Conservation (phyloP, 2,329 filamentous ascomycete genomes). For the Geosmithia morbida region DNA sequence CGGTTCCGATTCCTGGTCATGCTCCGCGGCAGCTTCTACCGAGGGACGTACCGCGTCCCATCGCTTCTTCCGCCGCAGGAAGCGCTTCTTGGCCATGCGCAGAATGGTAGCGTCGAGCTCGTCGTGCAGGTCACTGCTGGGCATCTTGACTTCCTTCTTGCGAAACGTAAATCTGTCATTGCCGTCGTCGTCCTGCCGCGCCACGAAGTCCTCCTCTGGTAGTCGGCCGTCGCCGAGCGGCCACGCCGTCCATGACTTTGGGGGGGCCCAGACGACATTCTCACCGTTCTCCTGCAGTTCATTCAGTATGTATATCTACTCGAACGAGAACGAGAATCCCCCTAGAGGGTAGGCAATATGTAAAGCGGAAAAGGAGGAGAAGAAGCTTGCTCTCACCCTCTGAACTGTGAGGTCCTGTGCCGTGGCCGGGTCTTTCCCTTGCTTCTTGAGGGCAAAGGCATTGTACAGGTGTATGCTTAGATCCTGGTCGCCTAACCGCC, state of each 20-base stretch:
- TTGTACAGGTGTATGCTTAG: conserved; percentile 69
- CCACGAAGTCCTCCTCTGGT: conserved; percentile 38
- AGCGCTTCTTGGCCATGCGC: conserved; percentile 52
- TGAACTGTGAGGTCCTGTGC: conserved; percentile 12
- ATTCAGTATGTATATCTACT: too few species aligned
- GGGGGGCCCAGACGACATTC: conserved; percentile 30
- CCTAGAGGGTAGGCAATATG: too few species aligned
- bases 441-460: conserved; percentile 49
- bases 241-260: conserved; percentile 71
- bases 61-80: conserved; percentile 17
- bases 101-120: conserved; percentile 53
- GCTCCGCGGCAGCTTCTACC: conserved; percentile 3
- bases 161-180: conserved; percentile 39
- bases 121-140: conserved; percentile 54
- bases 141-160: conserved; percentile 22
- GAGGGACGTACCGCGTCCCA: conserved; percentile 1
- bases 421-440: conserved; percentile 10
- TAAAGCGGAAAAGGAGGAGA: background rate
- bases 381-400: conserved; percentile 11
- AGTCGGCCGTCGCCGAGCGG: conserved; percentile 51
- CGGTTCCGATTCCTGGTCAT: background rate
- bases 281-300: conserved; percentile 13
- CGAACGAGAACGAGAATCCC: too few species aligned
- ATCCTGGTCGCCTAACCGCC: conserved; percentile 49
- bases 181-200: conserved; percentile 14